phyloP scores from a whole-genome alignment of 2,329 filamentous ascomycete species.

The Colletotrichum sansevieriae region DNA sequence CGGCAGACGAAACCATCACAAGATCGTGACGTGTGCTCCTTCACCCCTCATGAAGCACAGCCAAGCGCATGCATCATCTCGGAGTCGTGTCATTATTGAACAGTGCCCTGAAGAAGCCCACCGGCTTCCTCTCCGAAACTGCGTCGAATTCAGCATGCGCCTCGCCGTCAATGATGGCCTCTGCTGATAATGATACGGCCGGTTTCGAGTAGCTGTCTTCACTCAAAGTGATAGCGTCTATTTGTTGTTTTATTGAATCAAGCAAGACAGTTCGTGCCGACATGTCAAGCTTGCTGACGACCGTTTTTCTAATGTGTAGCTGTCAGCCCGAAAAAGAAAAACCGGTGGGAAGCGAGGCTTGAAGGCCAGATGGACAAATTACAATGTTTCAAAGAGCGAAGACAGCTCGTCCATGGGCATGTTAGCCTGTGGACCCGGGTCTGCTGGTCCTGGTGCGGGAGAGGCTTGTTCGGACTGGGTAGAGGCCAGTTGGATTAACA shows the following conservation, averaged over 20 bases:
- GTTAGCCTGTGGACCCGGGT: background rate
- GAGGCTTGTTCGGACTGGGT: slow-evolving; percentile 14
- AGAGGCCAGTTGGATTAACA: slow-evolving; percentile 38
- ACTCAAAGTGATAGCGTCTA: slow-evolving; percentile 12
- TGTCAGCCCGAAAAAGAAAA: slow-evolving; percentile 21
- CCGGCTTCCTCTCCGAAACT: background rate
- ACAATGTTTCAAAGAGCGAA: slow-evolving; percentile 32
- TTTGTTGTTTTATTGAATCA: slow-evolving; percentile 29
- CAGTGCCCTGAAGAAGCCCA: slow-evolving; percentile 18
- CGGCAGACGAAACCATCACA: no score
- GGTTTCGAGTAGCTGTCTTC: background rate
- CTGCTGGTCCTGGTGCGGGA: slow-evolving; percentile 4
- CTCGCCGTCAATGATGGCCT: slow-evolving; percentile 9
- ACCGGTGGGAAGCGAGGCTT: background rate
- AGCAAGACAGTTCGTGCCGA: slow-evolving; percentile 17
- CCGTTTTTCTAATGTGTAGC: slow-evolving; percentile 22
- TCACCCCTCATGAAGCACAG: no score
- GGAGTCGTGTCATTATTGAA: slow-evolving; percentile 27
- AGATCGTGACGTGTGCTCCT: no score
- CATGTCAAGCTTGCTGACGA: slow-evolving; percentile 31
- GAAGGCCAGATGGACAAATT: slow-evolving; percentile 8
- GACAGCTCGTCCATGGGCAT: slow-evolving; percentile 27
- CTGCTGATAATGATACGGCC: background rate
- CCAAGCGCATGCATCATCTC: background rate
- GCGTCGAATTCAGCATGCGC: background rate